Base-by-base conservation (phyloP, 2,329 filamentous ascomycete genomes). In the Beauveria brongniartii region DNA sequence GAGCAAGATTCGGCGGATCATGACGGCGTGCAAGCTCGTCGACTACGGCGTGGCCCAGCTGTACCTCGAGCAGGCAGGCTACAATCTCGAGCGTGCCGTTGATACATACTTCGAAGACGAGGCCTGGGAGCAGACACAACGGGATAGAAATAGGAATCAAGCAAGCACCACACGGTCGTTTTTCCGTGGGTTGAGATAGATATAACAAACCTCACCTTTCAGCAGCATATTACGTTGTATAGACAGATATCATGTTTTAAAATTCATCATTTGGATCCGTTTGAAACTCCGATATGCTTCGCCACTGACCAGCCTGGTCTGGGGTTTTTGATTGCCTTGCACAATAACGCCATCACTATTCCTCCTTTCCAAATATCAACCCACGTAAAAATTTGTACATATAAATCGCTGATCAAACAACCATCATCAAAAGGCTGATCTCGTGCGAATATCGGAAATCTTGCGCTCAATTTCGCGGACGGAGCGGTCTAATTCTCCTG, bases 381-480 rank as follows among this genome's bases (percentile, higher is more conserved):
- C 48, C 55, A 26, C 69, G 65, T 69, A 24, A 47, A 24, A 68
- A 66, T 68, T 66, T 69, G 63, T 59, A 58, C 58, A 66, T 60
- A 66, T 67, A 67, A 63, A 62, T 60, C 48, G 56, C 48, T 53
- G 55, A 51, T 47, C 26, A 54, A 47, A 30, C n/a, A 60, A 16
- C 5, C 26, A 55, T 57, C 60, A 68, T 78, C 75, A 85, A 66
- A 85, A 85, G 51, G 82, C 82, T 63, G 82, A 84, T 59, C 82
- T 75, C 41, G 82, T 84, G 54, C 82, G 82, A 54, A 85, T 78
- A 63, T 85, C 82, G 34, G 59, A 60, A 54, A 99, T 93, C 78
- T 97, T 97, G 69, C 94, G 87, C 80, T 99, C 95, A 70, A 99
- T 94, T 75, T 97, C 91, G 67, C 91, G 79, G 60, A 97, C 87